A percentile compares a stretch with the other conserved stretches of the same genome.
Evolutionary conservation across 2,329 filamentous ascomycete species (phyloP).

Genomic region (Nothopassalora personata): DNA sequence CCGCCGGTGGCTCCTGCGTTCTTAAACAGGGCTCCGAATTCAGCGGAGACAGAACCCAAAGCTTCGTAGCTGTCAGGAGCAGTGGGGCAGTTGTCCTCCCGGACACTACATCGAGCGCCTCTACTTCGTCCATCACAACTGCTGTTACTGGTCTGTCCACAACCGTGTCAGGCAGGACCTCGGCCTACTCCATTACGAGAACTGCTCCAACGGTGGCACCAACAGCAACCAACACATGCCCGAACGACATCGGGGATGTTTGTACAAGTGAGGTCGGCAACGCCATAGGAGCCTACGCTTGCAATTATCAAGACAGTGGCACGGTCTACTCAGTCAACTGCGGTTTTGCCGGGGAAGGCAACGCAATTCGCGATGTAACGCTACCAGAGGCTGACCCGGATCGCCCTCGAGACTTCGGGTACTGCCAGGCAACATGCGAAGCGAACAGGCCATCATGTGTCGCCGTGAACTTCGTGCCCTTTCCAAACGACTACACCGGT

Average conservation of each 20-base stretch:
- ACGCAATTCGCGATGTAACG: background rate
- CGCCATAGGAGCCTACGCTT: background rate
- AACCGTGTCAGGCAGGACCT: background rate
- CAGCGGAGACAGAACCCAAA: background rate
- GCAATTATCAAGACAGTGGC: background rate
- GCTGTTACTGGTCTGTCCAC: no score
- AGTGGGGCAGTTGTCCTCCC: background rate
- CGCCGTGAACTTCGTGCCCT: slow-evolving; percentile 1
- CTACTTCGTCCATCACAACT: background rate
- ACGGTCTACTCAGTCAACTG: slow-evolving; percentile 3
- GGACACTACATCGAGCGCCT: background rate
- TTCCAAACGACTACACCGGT: background rate
- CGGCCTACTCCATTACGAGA: background rate
- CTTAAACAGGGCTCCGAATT: background rate
- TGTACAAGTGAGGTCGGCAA: background rate
- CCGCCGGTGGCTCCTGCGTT: background rate
- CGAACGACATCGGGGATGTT: background rate
- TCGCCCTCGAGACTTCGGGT: background rate
- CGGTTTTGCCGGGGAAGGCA: background rate
- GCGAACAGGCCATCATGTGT: background rate
- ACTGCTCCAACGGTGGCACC: background rate
- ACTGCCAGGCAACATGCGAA: slow-evolving; percentile 4
- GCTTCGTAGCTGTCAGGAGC: background rate
- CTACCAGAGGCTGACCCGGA: background rate
- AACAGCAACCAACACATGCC: background rate